Evolutionary conservation across 1,139 yeast species (phyloP).

Genomic region (Yamadazyma songkhlaensis): DNA sequence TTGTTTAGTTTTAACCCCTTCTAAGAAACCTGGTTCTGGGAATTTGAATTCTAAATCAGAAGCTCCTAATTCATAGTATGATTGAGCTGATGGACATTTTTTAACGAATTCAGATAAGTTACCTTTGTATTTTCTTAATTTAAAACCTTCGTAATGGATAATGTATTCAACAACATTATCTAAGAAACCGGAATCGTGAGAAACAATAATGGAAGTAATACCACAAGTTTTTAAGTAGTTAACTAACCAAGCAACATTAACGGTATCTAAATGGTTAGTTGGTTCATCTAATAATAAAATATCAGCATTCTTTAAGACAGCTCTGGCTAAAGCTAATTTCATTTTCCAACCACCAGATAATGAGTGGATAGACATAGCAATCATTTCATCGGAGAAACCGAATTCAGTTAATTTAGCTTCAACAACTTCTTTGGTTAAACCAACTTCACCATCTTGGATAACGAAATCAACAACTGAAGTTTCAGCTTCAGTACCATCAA

Average conservation of each 20-base stretch:
- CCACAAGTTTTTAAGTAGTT: conserved; percentile 98
- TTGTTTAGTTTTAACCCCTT: conserved; percentile 99
- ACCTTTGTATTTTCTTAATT: conserved; percentile 99
- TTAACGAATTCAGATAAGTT: conserved; percentile 97
- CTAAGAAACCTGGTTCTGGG: conserved; percentile 99
- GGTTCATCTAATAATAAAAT: conserved; percentile 98
- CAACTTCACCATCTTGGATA: conserved; percentile 76
- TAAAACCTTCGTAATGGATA: conserved; percentile 99
- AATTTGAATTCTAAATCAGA: conserved; percentile 92
- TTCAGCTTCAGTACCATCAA: conserved; percentile 96
- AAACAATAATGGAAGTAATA: conserved; percentile 95
- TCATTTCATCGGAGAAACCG: conserved; percentile 90
- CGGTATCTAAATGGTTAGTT: conserved; percentile 99
- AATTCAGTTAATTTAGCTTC: conserved; percentile 78
- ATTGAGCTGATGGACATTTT: conserved; percentile 98
- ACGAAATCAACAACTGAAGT: conserved; percentile 92
- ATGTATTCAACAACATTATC: conserved; percentile 97
- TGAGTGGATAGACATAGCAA: conserved; percentile 87
- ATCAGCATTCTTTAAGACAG: conserved; percentile 98
- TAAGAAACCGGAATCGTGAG: conserved; percentile 99
- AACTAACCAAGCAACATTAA: conserved; percentile 98
- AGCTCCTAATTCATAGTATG: conserved; percentile 98
- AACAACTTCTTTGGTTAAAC: conserved; percentile 66
- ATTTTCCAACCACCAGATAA: conserved; percentile 99
- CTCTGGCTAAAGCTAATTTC: conserved; percentile 99